Evolutionary conservation across 78 protist genomes (phyloP).

Genomic region (Tieghemostelium lacteum): DNA sequence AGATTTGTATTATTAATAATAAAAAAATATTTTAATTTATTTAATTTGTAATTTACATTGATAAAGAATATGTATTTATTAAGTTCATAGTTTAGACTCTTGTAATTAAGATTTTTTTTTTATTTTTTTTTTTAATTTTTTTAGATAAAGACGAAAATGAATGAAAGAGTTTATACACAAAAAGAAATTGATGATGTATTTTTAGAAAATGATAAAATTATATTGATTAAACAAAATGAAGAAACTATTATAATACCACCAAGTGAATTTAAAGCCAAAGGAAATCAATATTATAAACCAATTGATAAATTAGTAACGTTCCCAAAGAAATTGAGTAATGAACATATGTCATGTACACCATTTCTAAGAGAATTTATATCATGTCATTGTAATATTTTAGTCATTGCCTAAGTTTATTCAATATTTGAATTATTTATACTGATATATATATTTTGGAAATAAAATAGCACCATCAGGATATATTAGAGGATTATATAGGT

Average conservation of each 20-base stretch:
- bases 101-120: no score
- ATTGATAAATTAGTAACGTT: neutral
- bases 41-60: no score
- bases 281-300: neutral
- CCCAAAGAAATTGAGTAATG: neutral
- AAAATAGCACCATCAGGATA: conserved; percentile 54
- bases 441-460: neutral
- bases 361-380: conserved; percentile 35
- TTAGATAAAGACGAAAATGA: no score
- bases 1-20: no score
- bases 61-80: no score
- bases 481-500: conserved; percentile 26
- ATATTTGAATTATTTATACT: neutral
- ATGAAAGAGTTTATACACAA: no score
- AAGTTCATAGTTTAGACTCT: no score
- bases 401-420: neutral
- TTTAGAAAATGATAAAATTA: neutral
- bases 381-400: conserved; percentile 41
- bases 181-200: conserved; percentile 3
- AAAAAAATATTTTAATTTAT: no score
- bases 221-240: neutral
- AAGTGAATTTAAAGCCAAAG: neutral
- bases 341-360: conserved; percentile 14
- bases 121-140: no score
- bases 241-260: conserved; percentile 21